These are phyloP conservation scores for Mycena latifolia DNA, from an alignment of 768 basidiomycete genomes.

Conservation along the genomic window DNA sequence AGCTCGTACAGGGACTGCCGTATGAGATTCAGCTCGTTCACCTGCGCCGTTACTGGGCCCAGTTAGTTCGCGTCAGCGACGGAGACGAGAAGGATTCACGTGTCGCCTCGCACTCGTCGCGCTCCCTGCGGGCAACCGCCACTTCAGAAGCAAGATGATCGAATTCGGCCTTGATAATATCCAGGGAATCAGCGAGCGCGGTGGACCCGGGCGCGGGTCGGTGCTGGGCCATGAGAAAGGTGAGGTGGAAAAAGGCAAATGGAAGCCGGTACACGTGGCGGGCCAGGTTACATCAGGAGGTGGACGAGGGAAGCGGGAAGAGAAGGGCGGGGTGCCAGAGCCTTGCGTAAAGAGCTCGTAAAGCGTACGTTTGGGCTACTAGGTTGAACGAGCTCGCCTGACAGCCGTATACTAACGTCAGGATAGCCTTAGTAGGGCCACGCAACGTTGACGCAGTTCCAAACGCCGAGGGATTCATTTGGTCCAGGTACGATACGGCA, in stretches of 20 bases:
- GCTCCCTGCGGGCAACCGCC: slow-evolving; percentile 65
- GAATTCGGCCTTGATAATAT: slow-evolving; percentile 77
- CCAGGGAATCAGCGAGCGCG: slow-evolving; percentile 69
- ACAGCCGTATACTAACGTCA: no score
- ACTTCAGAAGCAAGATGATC: slow-evolving; percentile 72
- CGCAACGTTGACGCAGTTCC: no score
- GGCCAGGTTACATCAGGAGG: slow-evolving; percentile 5
- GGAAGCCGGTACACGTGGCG: slow-evolving; percentile 31
- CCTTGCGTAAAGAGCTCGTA: slow-evolving; percentile 22
- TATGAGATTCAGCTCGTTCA: slow-evolving; percentile 80
- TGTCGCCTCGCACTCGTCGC: slow-evolving; percentile 81
- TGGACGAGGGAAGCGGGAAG: slow-evolving; percentile 17
- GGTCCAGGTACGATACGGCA: no score
- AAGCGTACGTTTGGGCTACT: no score
- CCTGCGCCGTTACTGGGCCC: slow-evolving; percentile 66
- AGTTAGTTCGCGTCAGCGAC: slow-evolving; percentile 4
- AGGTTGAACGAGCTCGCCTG: no score
- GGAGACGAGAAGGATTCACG: slow-evolving; percentile 53
- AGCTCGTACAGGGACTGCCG: slow-evolving; percentile 81
- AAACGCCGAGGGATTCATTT: no score
- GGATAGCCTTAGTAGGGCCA: no score
- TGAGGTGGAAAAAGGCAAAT: slow-evolving; percentile 30
- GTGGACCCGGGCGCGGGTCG: slow-evolving; percentile 22
- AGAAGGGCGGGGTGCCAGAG: neutral
- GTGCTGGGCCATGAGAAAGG: slow-evolving; percentile 34